These are phyloP conservation scores for Aspergillus sclerotiicarbonarius DNA, from an alignment of 495 filamentous ascomycete species.

Conservation along the genomic window DNA sequence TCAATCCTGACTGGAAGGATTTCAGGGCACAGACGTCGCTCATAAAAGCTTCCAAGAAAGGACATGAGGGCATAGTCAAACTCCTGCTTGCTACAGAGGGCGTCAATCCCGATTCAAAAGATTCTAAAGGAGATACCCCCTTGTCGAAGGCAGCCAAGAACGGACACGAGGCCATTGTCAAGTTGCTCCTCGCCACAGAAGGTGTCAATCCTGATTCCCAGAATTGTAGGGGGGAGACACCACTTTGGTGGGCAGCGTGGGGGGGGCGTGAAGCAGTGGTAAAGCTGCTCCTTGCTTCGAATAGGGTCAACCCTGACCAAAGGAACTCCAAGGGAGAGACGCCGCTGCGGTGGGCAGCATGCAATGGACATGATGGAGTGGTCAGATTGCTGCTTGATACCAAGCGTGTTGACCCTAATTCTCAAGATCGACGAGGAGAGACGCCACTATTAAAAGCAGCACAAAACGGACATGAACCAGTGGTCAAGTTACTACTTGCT, in stretches of 20 bases:
- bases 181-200: not conserved
- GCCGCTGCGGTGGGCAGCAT: not conserved
- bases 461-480: not conserved
- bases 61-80: not conserved
- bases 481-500: not conserved
- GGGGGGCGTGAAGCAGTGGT: not conserved
- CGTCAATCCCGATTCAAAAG: not conserved
- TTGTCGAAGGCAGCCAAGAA: not conserved
- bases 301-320: not conserved
- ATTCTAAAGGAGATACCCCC: not conserved
- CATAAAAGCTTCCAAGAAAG: not conserved
- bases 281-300: not conserved
- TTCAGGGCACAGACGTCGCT: not conserved
- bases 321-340: not conserved
- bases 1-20: not conserved
- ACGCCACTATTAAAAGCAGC: not conserved
- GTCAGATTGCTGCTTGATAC: not conserved
- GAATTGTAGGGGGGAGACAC: not conserved
- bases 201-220: not conserved
- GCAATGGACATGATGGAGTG: not conserved
- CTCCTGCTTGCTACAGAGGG: not conserved
- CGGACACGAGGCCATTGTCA: not conserved
- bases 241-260: not conserved
- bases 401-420: not conserved
- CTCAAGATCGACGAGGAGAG: not conserved